Evolutionary conservation across 352 stramenopile genomes (phyloP), one percentile per base, ranked within the genome.

Genomic region (Pythium apleroticum): DNA sequence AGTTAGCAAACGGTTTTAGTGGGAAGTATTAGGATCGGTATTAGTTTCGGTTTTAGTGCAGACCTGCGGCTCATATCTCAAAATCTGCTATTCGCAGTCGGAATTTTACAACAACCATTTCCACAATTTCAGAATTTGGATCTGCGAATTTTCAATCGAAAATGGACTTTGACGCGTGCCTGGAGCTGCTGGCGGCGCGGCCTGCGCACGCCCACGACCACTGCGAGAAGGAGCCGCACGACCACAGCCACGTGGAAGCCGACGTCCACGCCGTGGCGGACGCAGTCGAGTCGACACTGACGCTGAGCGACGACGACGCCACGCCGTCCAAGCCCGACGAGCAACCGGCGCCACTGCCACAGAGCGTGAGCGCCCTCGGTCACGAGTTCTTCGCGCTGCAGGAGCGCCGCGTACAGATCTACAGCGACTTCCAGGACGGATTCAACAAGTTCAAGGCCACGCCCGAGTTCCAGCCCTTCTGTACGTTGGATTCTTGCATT

Each of bases 111-210:
- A n/a, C n/a, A n/a, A n/a, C n/a, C n/a, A n/a, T n/a, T n/a, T n/a
- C n/a, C n/a, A n/a, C n/a, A n/a, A n/a, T n/a, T n/a, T n/a, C n/a
- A n/a, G n/a, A n/a, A n/a, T n/a, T n/a, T n/a, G n/a, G n/a, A n/a
- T n/a, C n/a, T n/a, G n/a, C n/a, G n/a, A n/a, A n/a, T n/a, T n/a
- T n/a, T n/a, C n/a, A n/a, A n/a, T 27, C 25, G 22, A 49, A 19
- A 52, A 94, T 94, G 86, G 78, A 94, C 56, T 86, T 94, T 45
- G 48, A 88, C 19, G 50, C 73, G 55, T 92, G 83, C 65, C 76
- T 87, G 43, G 66, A 82, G 65, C 72, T 94, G 61, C 74, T 94
- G 53, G 73, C 81, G 20, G 70, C 75, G 55, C 83, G 86, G 1
- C 80, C 81, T 20, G 60, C 65, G 63, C 80, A 89, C 57, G 72